A percentile compares a stretch with the other conserved stretches of the same genome.
Conservation (phyloP, 352 stramenopile species). For the Globisporangium echinulatum region DNA sequence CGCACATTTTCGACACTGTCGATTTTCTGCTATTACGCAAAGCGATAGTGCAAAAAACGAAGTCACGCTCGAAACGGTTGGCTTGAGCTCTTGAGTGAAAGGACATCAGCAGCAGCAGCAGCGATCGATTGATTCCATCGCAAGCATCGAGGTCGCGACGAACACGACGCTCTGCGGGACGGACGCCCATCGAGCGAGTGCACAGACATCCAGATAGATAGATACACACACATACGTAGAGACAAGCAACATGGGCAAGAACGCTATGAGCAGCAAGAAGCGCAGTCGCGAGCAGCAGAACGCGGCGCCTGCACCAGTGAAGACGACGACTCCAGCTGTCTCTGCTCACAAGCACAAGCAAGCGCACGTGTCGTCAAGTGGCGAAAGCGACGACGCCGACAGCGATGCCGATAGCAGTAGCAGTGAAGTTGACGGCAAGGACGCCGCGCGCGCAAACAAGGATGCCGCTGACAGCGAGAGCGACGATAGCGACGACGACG, state of each 20-base stretch:
- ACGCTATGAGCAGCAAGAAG: slow-evolving; percentile 20
- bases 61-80: background rate
- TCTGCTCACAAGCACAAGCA: background rate
- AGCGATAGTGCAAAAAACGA: background rate
- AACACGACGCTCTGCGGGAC: background rate
- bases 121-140: too few species aligned
- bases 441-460: background rate
- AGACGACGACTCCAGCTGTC: background rate
- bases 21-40: background rate
- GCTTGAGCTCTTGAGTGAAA: background rate
- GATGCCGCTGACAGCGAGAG: background rate
- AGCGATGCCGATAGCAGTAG: slow-evolving; percentile 24
- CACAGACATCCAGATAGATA: background rate
- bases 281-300: slow-evolving; percentile 21
- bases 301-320: background rate
- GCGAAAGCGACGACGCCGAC: slow-evolving; percentile 13
- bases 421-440: background rate
- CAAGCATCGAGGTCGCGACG: background rate
- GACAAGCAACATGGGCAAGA: slow-evolving; percentile 7
- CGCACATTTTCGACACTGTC: background rate
- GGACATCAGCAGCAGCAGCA: background rate
- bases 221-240: background rate
- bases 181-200: too few species aligned
- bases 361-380: slow-evolving; percentile 1
- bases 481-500: slow-evolving; percentile 9